Base-by-base conservation (phyloP, 768 basidiomycete genomes). In the Guyanaporus albipodus region DNA sequence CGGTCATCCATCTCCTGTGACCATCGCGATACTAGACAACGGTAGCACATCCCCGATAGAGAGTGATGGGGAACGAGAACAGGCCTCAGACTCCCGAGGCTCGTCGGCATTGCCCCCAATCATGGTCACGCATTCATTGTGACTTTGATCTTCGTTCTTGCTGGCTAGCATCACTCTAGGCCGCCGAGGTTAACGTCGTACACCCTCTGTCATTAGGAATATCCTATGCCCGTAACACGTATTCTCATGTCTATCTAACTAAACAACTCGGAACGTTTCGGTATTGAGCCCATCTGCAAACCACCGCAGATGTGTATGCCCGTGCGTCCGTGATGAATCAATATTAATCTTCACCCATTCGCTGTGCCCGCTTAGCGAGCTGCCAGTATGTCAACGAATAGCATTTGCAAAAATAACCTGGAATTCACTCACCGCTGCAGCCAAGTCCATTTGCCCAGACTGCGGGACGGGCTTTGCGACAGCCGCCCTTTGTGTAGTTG, bases 301-400 rank as follows among this genome's bases (percentile, higher is more conserved):
- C 32, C 34, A 37, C 17, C 5, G 22, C 45, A 45, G 42, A 48
- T 24, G 23, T 26, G 12, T 26, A 37, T 31, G 10, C 17, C 8
- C 11, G 41, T 18, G 27, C 18, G 8, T 21, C 19, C 5, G 10
- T 35, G 27, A 28, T 21, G 27, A 17, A 68, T 55, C 72, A 71
- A 42, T 75, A n/a, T n/a, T n/a, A 15, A n/a, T 32, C 72, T 33
- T 78, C 78, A 17, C 70, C 70, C 53, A 79, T 73, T 58, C 70
- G 74, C 62, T 91, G 87, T 2, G 88, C 87, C 21, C 89, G 82
- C 63, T 74, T 87, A 18, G 87, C 87, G 45, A 91, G 66, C 88
- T 91, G 36, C n/a, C 36, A 47, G 34, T 43, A 19, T 21, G 46
- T 44, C 14, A 35, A 38, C 54, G 24, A 49, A 41, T 18, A 37